Evolutionary conservation across 805 yeast genomes (phyloP).

Genomic region (Metschnikowia lunata): DNA sequence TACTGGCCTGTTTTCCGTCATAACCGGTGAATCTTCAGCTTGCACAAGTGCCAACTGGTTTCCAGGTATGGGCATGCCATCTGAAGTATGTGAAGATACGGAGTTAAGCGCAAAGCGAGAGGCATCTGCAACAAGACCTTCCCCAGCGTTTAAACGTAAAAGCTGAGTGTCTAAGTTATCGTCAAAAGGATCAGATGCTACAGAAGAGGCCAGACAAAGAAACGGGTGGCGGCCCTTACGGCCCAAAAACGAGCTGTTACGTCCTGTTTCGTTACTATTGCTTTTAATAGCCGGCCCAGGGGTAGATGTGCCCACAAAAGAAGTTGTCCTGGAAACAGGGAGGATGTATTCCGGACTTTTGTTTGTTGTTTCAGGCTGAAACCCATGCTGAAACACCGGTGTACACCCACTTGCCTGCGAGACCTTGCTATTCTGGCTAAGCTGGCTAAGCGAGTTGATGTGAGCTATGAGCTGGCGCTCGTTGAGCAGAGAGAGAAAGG

Average conservation of each 20-base stretch:
- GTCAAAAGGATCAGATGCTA: constrained; percentile 24
- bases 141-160: constrained; percentile 2
- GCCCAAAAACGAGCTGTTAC: no score
- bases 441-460: constrained; percentile 15
- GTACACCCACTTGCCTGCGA: no score
- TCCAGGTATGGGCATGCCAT: constrained; percentile 8
- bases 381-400: no score
- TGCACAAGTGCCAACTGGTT: constrained; percentile 14
- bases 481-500: constrained; percentile 21
- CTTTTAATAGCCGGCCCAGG: background rate
- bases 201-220: constrained; percentile 10
- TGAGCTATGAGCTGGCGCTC: constrained; percentile 21
- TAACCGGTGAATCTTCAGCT: background rate
- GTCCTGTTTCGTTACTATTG: background rate
- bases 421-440: background rate
- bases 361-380: no score
- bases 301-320: constrained; percentile 5
- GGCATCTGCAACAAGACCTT: background rate
- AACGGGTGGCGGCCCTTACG: constrained; percentile 4
- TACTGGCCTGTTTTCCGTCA: background rate
- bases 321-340: background rate
- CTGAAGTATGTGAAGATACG: constrained; percentile 1
- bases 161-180: constrained; percentile 23
- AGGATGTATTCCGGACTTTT: no score
- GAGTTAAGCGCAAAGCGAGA: background rate